phyloP scores from a whole-genome alignment of 306 rosid species.

The Vigna unguiculata region DNA sequence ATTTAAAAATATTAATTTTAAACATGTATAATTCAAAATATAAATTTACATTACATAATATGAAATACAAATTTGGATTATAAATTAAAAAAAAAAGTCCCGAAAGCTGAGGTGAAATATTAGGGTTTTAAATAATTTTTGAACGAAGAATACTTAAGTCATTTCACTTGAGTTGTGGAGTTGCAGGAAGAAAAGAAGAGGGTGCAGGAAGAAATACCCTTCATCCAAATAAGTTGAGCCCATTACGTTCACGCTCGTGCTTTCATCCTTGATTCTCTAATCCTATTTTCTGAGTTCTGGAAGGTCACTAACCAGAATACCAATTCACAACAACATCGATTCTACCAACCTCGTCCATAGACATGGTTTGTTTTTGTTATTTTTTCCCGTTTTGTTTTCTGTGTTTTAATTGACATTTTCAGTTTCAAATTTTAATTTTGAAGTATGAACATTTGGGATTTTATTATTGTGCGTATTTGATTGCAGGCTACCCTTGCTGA shows the following conservation, averaged over 20 bases:
- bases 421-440: neutral
- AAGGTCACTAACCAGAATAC: neutral
- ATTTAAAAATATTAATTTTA: too few species aligned
- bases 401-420: neutral
- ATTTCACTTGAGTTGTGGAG: too few species aligned
- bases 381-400: neutral
- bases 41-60: too few species aligned
- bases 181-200: too few species aligned
- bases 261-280: neutral
- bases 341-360: neutral
- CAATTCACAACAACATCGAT: conserved; percentile 1
- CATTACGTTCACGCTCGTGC: neutral
- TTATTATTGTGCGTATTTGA: conserved; percentile 1
- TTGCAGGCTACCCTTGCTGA: conserved; percentile 95
- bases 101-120: too few species aligned
- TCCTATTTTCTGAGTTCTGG: neutral
- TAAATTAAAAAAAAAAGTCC: too few species aligned
- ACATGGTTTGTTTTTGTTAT: conserved; percentile 19
- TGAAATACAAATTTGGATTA: too few species aligned
- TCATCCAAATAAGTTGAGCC: neutral
- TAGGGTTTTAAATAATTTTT: too few species aligned
- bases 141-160: too few species aligned
- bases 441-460: neutral
- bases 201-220: too few species aligned
- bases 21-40: too few species aligned